Base-by-base conservation (phyloP, 768 basidiomycete genomes). In the Mycena sanguinolenta region DNA sequence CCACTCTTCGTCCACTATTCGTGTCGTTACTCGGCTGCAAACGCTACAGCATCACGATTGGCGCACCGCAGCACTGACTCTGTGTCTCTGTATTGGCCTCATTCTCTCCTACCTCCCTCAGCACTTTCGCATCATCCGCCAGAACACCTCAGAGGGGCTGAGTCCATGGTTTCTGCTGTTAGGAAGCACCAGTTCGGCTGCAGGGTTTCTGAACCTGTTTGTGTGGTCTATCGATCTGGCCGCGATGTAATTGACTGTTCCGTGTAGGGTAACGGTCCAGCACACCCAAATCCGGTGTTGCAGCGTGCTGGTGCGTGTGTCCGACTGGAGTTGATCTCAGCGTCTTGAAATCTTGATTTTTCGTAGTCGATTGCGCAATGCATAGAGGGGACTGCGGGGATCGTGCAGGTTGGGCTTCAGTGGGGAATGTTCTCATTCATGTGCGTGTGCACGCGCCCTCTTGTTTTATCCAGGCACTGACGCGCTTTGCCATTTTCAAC, bases 81-180 rank as follows among this genome's bases (percentile, higher is more conserved):
- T 84, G 13, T 82, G 89, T 32, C 89, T 97, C 23, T 89, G 88
- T 74, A 75, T 86, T 65, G 96, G 97, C 6, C 84, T 97, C 52
- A 79, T 95, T 63, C 74, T 95, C 53, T 96, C 95, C 28, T 98
- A 97, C 81, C 77, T 90, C 3, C 97, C 96, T 1, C 95, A 95
- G 92, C 95, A 95, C 75, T 81, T 90, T 62, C 88, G 95, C 9
- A 98, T 98, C 73, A 92, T 98, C 75, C 78, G 84, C 58, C 86
- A 90, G 27, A 86, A 89, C 44, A 92, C 95, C 0, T 95, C 93
- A 0, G 91, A 97, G 73, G 98, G 98, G 0, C 90, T 99, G 72
- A 96, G 94, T 70, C 95, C 97, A 21, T 92, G 93, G 88, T 99
- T 94, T 76, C 83, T 99, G 38, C 84, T 98, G 8, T 88, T 99